These are phyloP conservation scores for Gymnopus androsaceus DNA, from an alignment of 1,284 basidiomycete species.

Conservation along the genomic window DNA sequence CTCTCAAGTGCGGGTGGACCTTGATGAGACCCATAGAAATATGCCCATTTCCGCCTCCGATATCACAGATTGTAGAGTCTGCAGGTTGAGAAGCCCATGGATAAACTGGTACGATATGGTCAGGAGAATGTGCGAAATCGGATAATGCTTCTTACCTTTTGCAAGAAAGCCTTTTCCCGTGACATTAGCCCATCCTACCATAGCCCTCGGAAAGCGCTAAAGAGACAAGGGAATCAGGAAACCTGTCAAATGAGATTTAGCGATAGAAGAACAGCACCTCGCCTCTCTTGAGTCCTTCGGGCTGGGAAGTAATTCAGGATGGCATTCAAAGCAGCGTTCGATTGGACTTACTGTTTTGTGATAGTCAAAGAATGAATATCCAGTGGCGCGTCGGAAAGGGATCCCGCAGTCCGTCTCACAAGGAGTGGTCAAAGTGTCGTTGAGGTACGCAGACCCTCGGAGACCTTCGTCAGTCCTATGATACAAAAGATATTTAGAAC, in stretches of 20 bases:
- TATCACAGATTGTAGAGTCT: constrained; percentile 32
- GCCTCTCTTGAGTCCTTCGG: constrained; percentile 3
- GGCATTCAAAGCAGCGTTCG: background rate
- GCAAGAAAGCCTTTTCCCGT: constrained; percentile 2
- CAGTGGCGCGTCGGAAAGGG: constrained; percentile 12
- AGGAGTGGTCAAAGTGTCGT: constrained; percentile 11
- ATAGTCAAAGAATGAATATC: constrained; percentile 12
- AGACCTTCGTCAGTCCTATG: constrained; percentile 31
- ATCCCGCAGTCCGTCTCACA: constrained; percentile 8
- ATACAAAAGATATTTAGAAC: background rate
- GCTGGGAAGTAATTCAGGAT: background rate
- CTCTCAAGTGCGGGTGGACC: constrained; percentile 27
- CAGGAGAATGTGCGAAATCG: background rate
- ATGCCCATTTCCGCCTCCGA: constrained; percentile 35
- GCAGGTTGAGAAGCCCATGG: constrained; percentile 29
- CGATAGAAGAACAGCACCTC: background rate
- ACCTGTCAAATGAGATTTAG: background rate
- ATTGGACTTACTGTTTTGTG: constrained; percentile 2
- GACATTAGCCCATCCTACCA: constrained; percentile 28
- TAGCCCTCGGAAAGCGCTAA: constrained; percentile 28
- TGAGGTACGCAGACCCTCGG: constrained; percentile 16
- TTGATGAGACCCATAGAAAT: constrained; percentile 28
- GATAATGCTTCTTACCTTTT: too few relatives aligned
- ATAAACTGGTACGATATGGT: constrained; percentile 22
- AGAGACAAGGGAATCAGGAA: background rate